Evolutionary conservation across 2,329 filamentous ascomycete genomes (phyloP).

Genomic region (Chrysoporthe deuterocubensis): DNA sequence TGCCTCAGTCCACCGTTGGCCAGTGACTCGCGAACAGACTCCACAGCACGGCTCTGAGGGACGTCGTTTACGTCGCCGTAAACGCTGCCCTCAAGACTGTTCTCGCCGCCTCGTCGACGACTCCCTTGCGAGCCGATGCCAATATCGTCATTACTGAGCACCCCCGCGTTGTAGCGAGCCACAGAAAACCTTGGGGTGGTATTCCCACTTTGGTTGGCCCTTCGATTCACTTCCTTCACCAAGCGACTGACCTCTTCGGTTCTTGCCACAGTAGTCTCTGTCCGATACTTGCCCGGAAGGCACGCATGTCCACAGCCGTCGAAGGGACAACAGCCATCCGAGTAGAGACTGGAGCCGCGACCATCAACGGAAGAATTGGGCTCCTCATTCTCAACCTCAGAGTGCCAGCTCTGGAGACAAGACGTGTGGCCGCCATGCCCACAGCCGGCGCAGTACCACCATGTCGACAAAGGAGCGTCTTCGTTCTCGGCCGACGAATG

Average conservation of each 20-base stretch:
- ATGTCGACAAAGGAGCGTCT: constrained; percentile 46
- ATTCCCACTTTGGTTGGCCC: constrained; percentile 27
- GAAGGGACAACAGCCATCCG: constrained; percentile 65
- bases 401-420: constrained; percentile 65
- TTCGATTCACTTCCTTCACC: constrained; percentile 44
- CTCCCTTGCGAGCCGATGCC: constrained; percentile 9
- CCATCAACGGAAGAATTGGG: constrained; percentile 18
- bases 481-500: constrained; percentile 11
- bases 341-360: constrained; percentile 33
- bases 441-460: constrained; percentile 69
- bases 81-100: constrained; percentile 37
- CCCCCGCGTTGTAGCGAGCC: constrained; percentile 10
- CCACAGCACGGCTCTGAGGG: constrained; percentile 63
- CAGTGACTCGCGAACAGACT: constrained; percentile 57
- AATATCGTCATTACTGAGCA: constrained; percentile 15
- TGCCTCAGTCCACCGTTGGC: constrained; percentile 28
- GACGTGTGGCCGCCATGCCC: constrained; percentile 65
- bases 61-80: constrained; percentile 58
- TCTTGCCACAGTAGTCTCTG: constrained; percentile 49
- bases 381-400: constrained; percentile 38
- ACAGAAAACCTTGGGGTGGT: constrained; percentile 27
- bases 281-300: constrained; percentile 59
- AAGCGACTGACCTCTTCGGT: constrained; percentile 58
- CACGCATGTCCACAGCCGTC: constrained; percentile 69
- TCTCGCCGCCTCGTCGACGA: constrained; percentile 21